Conservation (phyloP, 176 grass and related monocot species). For the Pontederia paniculata region DNA sequence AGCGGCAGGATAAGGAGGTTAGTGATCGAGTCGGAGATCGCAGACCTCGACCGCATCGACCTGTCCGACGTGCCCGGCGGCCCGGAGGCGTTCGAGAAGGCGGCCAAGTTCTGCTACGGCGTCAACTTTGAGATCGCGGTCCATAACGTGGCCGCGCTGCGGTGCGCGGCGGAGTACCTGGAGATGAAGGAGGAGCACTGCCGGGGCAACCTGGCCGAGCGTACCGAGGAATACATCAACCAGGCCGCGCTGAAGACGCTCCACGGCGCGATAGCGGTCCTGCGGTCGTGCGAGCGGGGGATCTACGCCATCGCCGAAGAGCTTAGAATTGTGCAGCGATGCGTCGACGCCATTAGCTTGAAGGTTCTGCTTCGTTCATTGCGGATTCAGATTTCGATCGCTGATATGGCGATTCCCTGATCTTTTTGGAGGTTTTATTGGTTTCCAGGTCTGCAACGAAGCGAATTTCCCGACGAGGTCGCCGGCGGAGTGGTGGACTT, state of each 20-base stretch:
- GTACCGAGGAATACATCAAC: conserved; percentile 86
- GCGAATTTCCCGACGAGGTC: conserved; percentile 31
- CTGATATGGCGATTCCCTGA: too few relatives aligned
- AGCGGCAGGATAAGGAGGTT: conserved; percentile 50
- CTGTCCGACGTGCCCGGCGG: conserved; percentile 42
- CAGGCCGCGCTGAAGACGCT: conserved; percentile 91
- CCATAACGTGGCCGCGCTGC: conserved; percentile 67
- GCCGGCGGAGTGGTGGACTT: conserved; percentile 48
- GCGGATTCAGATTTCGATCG: too few relatives aligned
- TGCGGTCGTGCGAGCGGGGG: conserved; percentile 58
- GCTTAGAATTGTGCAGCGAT: conserved; percentile 70
- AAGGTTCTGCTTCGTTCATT: conserved; percentile 26
- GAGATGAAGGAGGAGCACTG: conserved; percentile 35
- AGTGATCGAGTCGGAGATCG: conserved; percentile 9
- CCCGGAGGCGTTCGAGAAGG: conserved; percentile 59
- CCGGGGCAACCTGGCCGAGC: conserved; percentile 34
- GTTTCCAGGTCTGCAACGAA: conserved; percentile 48
- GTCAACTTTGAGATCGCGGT: conserved; percentile 56
- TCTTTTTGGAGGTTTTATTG: too few relatives aligned
- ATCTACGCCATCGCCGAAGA: conserved; percentile 52
- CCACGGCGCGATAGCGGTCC: conserved; percentile 81
- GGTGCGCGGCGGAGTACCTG: conserved; percentile 65
- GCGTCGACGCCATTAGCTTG: conserved; percentile 87
- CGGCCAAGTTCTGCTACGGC: conserved; percentile 63
- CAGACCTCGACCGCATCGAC: too few relatives aligned